Evolutionary conservation across 192 early-diverging fungal species (phyloP).

Genomic region (Coemansia sp.): DNA sequence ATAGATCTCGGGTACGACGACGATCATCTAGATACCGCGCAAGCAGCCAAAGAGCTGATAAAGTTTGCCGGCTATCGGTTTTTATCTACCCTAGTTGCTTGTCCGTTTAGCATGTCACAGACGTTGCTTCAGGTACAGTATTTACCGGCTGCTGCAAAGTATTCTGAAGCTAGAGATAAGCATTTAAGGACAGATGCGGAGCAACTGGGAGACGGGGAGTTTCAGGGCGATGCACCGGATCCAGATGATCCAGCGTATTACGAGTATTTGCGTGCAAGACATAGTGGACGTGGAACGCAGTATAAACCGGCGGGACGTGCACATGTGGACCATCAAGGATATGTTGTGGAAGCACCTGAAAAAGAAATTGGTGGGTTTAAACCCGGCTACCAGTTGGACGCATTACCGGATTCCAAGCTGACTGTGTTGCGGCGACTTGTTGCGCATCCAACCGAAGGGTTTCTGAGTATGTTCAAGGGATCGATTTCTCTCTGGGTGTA

Average conservation of each 20-base stretch:
- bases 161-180: constrained; percentile 1
- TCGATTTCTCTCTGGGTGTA: constrained; percentile 78
- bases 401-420: constrained; percentile 62
- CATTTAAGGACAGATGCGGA: neutral
- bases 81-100: constrained; percentile 58
- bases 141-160: constrained; percentile 49
- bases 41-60: constrained; percentile 60
- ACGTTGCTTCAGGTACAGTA: constrained; percentile 79
- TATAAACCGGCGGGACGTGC: constrained; percentile 17
- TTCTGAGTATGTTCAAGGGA: constrained; percentile 59
- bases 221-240: constrained; percentile 29
- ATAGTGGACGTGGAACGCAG: constrained; percentile 22
- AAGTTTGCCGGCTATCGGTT: constrained; percentile 66
- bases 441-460: constrained; percentile 67
- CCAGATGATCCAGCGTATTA: constrained; percentile 54
- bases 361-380: constrained; percentile 57
- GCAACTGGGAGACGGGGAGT: neutral
- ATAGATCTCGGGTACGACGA: constrained; percentile 21
- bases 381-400: constrained; percentile 63
- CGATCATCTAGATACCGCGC: constrained; percentile 34
- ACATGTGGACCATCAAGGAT: constrained; percentile 58
- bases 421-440: constrained; percentile 56
- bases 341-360: constrained; percentile 54
- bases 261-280: constrained; percentile 50
- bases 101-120: constrained; percentile 66